Percentiles rank a stretch among this genome's conserved stretches.
Conservation (phyloP, 2,329 filamentous ascomycete species). For the Lachnum nothofagi region DNA sequence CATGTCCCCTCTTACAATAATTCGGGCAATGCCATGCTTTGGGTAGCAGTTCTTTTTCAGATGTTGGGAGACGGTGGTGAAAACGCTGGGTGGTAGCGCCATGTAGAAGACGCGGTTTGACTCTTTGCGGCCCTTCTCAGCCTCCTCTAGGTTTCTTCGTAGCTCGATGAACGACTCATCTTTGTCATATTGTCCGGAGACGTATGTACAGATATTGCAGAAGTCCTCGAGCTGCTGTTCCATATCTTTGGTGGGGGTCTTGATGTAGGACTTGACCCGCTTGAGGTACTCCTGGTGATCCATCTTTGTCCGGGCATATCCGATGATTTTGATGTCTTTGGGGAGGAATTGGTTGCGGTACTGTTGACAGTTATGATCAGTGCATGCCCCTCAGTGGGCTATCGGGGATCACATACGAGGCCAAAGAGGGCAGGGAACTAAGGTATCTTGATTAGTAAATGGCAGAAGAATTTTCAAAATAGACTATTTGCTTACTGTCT, state of each 20-base stretch:
- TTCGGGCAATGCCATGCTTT: constrained; percentile 78
- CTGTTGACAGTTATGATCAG: constrained; percentile 42
- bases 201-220: constrained; percentile 79
- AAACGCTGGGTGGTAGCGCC: constrained; percentile 95
- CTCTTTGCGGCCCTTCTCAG: constrained; percentile 78
- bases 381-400: not conserved
- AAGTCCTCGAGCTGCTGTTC: constrained; percentile 94
- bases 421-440: constrained; percentile 97
- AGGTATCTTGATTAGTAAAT: constrained; percentile 28
- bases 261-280: constrained; percentile 96
- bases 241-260: constrained; percentile 94
- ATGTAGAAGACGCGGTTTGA: constrained; percentile 97
- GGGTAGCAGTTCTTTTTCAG: constrained; percentile 97
- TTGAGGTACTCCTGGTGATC: constrained; percentile 92
- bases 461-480: not conserved
- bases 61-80: constrained; percentile 95
- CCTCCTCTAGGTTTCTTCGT: constrained; percentile 75
- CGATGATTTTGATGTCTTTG: constrained; percentile 93
- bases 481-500: constrained; percentile 67
- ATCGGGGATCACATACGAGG: constrained; percentile 62
- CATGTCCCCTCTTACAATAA: constrained; percentile 65
- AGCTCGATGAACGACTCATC: constrained; percentile 89
- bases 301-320: constrained; percentile 99
- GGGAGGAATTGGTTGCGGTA: constrained; percentile 98
- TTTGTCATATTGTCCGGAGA: constrained; percentile 96